phyloP scores from a whole-genome alignment of 768 basidiomycete species.

The Phaffia tasmanica region DNA sequence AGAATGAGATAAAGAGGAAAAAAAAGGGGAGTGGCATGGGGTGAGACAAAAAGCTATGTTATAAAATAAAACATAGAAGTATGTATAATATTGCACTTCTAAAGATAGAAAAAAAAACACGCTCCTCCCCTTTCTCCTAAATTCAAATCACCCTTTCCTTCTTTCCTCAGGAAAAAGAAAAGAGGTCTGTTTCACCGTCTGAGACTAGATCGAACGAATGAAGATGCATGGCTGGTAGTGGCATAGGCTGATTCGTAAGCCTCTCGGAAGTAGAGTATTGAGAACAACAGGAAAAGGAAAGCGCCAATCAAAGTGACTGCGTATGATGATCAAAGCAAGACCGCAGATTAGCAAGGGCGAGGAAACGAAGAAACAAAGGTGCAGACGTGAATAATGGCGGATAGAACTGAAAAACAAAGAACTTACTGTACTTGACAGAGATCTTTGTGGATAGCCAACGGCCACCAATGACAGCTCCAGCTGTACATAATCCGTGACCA shows the following conservation, averaged over 20 bases:
- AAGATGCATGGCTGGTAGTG: too few species aligned
- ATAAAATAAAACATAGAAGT: too few species aligned
- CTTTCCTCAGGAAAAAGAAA: too few species aligned
- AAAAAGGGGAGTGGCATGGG: too few species aligned
- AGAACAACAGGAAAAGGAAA: slow-evolving; percentile 69
- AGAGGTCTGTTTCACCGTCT: too few species aligned
- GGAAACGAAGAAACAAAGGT: not conserved
- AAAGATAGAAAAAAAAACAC: too few species aligned
- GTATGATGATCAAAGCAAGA: not conserved
- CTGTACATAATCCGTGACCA: slow-evolving; percentile 78
- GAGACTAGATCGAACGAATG: too few species aligned
- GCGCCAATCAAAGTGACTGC: slow-evolving; percentile 76
- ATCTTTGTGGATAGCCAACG: slow-evolving; percentile 86
- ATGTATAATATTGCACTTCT: too few species aligned
- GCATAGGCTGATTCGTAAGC: slow-evolving; percentile 35
- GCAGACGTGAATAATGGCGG: not conserved
- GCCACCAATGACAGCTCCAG: slow-evolving; percentile 84
- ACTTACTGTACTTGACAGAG: slow-evolving; percentile 82
- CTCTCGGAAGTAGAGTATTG: slow-evolving; percentile 64
- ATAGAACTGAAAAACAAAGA: not conserved
- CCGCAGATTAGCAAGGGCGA: not conserved
- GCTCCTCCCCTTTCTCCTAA: too few species aligned
- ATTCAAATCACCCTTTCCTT: too few species aligned
- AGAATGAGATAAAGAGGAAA: too few species aligned
- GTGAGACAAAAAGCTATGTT: too few species aligned